Evolutionary conservation across 768 basidiomycete species (phyloP).

Genomic region (Lyophyllum semitale): DNA sequence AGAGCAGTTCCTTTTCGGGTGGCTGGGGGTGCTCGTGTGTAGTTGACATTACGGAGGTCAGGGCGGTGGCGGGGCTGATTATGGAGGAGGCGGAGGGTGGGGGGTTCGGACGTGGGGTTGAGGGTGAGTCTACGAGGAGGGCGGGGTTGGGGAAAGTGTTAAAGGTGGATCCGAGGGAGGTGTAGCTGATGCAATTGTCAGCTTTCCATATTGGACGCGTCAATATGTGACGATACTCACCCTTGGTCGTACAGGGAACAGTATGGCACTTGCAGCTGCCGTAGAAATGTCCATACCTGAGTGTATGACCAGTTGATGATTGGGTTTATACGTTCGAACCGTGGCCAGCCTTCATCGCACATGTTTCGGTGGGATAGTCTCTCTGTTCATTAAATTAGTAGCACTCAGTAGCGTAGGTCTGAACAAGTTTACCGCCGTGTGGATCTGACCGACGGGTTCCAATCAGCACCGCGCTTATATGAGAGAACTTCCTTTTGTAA

Average conservation of each 20-base stretch:
- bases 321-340: slow-evolving; percentile 89
- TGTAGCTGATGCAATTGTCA: slow-evolving; percentile 65
- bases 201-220: neutral
- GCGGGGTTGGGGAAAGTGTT: slow-evolving; percentile 95
- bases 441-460: slow-evolving; percentile 91
- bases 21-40: slow-evolving; percentile 15
- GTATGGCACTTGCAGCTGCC: slow-evolving; percentile 75
- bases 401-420: neutral
- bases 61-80: slow-evolving; percentile 22
- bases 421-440: slow-evolving; percentile 74
- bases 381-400: slow-evolving; percentile 41
- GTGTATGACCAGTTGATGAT: slow-evolving; percentile 94
- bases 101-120: slow-evolving; percentile 9
- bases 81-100: slow-evolving; percentile 24
- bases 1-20: slow-evolving; percentile 15
- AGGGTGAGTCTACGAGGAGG: slow-evolving; percentile 42
- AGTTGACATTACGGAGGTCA: slow-evolving; percentile 25
- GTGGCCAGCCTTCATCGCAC: slow-evolving; percentile 91
- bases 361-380: slow-evolving; percentile 71
- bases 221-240: slow-evolving; percentile 41
- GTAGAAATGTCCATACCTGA: slow-evolving; percentile 89
- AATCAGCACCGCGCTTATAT: slow-evolving; percentile 83
- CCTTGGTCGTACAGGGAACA: slow-evolving; percentile 91
- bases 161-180: slow-evolving; percentile 92
- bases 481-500: slow-evolving; percentile 68